These are phyloP conservation scores for Xylaria palmicola DNA, from an alignment of 495 filamentous ascomycete genomes.

Conservation along the genomic window DNA sequence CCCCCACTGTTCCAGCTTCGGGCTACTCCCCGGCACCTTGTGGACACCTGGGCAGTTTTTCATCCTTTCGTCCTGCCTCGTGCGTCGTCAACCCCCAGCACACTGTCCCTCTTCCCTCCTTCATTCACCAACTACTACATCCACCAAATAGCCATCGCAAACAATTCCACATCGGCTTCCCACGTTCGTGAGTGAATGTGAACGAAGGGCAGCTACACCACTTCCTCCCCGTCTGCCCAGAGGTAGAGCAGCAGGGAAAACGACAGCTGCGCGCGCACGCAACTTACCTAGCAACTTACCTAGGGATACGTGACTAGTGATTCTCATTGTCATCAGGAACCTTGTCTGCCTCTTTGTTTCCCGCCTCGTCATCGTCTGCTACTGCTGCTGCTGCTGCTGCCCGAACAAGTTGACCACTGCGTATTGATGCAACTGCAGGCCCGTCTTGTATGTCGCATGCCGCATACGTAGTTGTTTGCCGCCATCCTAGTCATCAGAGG, in stretches of 20 bases:
- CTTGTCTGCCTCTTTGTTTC: slow-evolving; percentile 1
- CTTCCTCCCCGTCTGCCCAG: neutral
- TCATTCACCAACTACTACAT: too few relatives aligned
- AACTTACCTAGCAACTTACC: slow-evolving; percentile 5
- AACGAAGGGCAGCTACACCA: neutral
- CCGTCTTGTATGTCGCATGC: slow-evolving; percentile 1
- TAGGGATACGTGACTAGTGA: slow-evolving; percentile 17
- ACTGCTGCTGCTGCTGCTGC: neutral
- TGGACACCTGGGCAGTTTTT: slow-evolving; percentile 7
- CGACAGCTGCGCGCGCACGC: slow-evolving; percentile 9
- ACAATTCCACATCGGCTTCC: neutral
- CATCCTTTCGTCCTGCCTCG: neutral
- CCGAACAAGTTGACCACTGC: slow-evolving; percentile 4
- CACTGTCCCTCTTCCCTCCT: neutral
- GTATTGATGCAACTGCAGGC: slow-evolving; percentile 13
- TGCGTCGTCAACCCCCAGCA: too few relatives aligned
- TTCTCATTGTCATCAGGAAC: slow-evolving; percentile 3
- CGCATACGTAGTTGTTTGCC: slow-evolving; percentile 7
- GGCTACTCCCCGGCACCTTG: too few relatives aligned
- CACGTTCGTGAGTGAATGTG: slow-evolving; percentile 15
- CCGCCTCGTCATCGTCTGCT: neutral
- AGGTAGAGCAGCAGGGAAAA: neutral
- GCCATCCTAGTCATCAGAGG: slow-evolving; percentile 6
- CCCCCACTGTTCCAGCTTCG: neutral
- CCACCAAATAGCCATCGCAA: slow-evolving; percentile 11